phyloP scores from a whole-genome alignment of 805 yeast species.

The Suhomyces xylopsoci region DNA sequence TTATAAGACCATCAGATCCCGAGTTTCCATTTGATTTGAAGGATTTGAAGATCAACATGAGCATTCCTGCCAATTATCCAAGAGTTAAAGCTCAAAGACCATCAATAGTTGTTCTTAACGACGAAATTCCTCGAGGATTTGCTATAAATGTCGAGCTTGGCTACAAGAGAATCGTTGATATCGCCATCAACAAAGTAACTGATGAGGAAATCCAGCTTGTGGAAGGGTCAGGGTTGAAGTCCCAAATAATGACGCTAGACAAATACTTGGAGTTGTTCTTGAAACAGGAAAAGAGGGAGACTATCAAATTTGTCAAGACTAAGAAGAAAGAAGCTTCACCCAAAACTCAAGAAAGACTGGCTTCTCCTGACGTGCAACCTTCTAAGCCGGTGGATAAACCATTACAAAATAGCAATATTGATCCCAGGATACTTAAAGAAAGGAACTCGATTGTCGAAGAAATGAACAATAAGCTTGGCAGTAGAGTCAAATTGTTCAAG shows the following conservation, averaged over 20 bases:
- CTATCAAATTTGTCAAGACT: conserved; percentile 55
- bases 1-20: conserved; percentile 61
- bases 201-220: conserved; percentile 31
- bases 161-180: conserved; percentile 43
- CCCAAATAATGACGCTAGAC: conserved; percentile 55
- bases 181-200: conserved; percentile 19
- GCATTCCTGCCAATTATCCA: conserved; percentile 58
- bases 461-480: conserved; percentile 26
- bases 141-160: conserved; percentile 67
- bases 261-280: conserved; percentile 56
- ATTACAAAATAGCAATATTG: not conserved
- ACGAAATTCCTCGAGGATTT: conserved; percentile 67
- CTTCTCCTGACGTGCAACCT: not conserved
- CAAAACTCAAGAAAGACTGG: not conserved
- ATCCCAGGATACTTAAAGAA: not conserved
- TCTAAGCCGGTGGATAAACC: not conserved
- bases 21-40: conserved; percentile 68
- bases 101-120: conserved; percentile 54
- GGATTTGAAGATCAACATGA: conserved; percentile 48
- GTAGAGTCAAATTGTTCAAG: conserved; percentile 12
- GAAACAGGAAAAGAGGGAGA: conserved; percentile 55
- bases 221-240: conserved; percentile 50
- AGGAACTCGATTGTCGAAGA: conserved; percentile 23
- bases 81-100: conserved; percentile 38
- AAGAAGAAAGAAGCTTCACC: conserved; percentile 5